Evolutionary conservation across 2,329 filamentous ascomycete genomes (phyloP), one percentile per base, ranked within the genome.

Genomic region (Stenocarpella maydis): DNA sequence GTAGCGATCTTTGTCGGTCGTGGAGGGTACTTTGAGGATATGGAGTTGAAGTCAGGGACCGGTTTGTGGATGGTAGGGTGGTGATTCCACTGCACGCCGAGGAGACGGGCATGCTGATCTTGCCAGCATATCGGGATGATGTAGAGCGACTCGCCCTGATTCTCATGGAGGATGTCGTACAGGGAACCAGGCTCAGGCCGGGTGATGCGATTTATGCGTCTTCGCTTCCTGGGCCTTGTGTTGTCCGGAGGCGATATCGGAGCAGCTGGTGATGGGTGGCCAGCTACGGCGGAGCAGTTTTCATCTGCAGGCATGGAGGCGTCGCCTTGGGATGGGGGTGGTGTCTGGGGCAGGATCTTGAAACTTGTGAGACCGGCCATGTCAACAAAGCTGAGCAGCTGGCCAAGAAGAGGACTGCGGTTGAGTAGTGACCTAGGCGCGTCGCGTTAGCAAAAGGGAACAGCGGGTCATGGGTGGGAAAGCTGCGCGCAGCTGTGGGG

Each of bases 61-160:
- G 84, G 84, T 7, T 76, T 81, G 45, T 78, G 77, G 74, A 83
- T 81, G 6, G 80, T 75, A 19, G 83, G 80, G 17, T 81, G 78
- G 72, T 83, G 78, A 31, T 77, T 70, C 77, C 87, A 89, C 52
- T 76, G 76, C 19, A 80, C 83, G 28, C 81, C 82, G 7, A 89
- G 83, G 2, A 88, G 77, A 52, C 78, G 75, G 12, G 80, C 74
- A 70, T 89, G 87, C 1, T 80, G 68, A 66, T 88, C 86, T 19
- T 84, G 88, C 87, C 87, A 89, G 74, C 81, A 83, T 54, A 88
- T 83, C 2, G 87, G 87, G 31, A 82, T 80, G 58, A 86, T 77
- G 69, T 84, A 88, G 24, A 89, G 83, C 0, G 83, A 80, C 0
- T 75, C 77, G 52, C 85, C 83, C 41, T 81, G 76, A 73, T 88